Evolutionary conservation across 2,329 filamentous ascomycete genomes (phyloP).

Genomic region (Xylaria sp.): DNA sequence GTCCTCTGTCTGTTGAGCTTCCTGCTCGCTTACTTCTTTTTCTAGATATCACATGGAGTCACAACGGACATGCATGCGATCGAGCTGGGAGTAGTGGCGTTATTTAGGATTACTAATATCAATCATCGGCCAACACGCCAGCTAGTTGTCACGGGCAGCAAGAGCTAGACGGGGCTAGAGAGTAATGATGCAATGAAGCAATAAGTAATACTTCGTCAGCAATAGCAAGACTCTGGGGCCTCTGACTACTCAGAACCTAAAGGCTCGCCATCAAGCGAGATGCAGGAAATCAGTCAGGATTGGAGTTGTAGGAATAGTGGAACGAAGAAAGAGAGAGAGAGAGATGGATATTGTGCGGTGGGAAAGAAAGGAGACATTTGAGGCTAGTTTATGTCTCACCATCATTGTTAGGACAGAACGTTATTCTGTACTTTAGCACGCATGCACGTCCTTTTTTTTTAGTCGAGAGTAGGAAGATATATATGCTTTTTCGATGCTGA

Average conservation of each 20-base stretch:
- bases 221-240: background rate
- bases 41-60: slow-evolving; percentile 62
- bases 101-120: slow-evolving; percentile 14
- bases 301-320: background rate
- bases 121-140: slow-evolving; percentile 9
- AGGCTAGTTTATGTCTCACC: background rate
- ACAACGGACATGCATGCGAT: slow-evolving; percentile 9
- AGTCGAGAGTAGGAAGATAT: slow-evolving; percentile 13
- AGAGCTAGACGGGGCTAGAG: slow-evolving; percentile 1
- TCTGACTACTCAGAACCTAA: slow-evolving; percentile 3
- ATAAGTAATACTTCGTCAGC: slow-evolving; percentile 17
- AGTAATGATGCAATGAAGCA: slow-evolving; percentile 19
- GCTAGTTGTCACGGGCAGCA: background rate
- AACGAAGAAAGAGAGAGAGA: slow-evolving; percentile 6
- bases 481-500: background rate
- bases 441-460: slow-evolving; percentile 28
- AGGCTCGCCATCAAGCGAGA: slow-evolving; percentile 22
- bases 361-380: background rate
- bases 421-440: slow-evolving; percentile 25
- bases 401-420: slow-evolving; percentile 10
- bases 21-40: slow-evolving; percentile 94
- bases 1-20: slow-evolving; percentile 89
- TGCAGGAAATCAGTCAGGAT: slow-evolving; percentile 12
- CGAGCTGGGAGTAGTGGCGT: slow-evolving; percentile 5
- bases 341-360: slow-evolving; percentile 1